Percentiles rank a stretch among this genome's conserved stretches.
Evolutionary conservation across 1,284 basidiomycete genomes (phyloP).

Genomic region (Ceratobasidium sp.): DNA sequence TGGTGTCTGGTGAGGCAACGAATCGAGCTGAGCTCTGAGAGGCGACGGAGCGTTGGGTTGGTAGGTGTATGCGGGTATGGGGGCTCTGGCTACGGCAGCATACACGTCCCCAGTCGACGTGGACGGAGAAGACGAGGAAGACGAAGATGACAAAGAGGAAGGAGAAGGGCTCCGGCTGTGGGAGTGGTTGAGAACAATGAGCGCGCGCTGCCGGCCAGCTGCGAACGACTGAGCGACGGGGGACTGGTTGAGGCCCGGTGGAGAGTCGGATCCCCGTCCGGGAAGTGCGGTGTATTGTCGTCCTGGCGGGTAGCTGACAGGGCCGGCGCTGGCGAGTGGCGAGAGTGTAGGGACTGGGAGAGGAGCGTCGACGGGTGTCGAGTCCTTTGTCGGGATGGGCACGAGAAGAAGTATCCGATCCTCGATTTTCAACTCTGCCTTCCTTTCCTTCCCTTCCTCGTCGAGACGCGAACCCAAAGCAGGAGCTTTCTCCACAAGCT

Average conservation of each 20-base stretch:
- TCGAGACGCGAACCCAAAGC: too few species aligned
- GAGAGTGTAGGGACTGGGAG: background rate
- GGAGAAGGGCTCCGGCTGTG: background rate
- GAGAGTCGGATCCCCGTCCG: background rate
- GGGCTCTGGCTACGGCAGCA: slow-evolving; percentile 2
- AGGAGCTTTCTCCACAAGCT: slow-evolving; percentile 4
- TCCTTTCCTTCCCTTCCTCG: too few species aligned
- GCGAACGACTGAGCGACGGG: slow-evolving; percentile 23
- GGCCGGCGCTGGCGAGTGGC: background rate
- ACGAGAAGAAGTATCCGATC: slow-evolving; percentile 7
- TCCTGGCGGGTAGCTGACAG: background rate
- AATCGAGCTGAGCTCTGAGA: slow-evolving; percentile 17
- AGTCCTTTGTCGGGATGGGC: slow-evolving; percentile 24
- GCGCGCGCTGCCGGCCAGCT: slow-evolving; percentile 27
- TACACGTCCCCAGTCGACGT: background rate
- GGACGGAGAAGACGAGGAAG: slow-evolving; percentile 5
- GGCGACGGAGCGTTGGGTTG: slow-evolving; percentile 30
- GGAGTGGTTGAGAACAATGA: background rate
- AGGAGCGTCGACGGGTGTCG: background rate
- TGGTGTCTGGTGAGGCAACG: background rate
- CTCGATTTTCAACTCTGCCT: background rate
- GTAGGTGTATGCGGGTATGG: slow-evolving; percentile 36
- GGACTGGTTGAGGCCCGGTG: slow-evolving; percentile 19
- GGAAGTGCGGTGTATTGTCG: slow-evolving; percentile 26
- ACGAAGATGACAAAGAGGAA: background rate